Percentiles rank a stretch among this genome's conserved stretches.
phyloP scores from a whole-genome alignment of 192 early-diverging fungal genomes.

The Pecoramyces ruminantium region DNA sequence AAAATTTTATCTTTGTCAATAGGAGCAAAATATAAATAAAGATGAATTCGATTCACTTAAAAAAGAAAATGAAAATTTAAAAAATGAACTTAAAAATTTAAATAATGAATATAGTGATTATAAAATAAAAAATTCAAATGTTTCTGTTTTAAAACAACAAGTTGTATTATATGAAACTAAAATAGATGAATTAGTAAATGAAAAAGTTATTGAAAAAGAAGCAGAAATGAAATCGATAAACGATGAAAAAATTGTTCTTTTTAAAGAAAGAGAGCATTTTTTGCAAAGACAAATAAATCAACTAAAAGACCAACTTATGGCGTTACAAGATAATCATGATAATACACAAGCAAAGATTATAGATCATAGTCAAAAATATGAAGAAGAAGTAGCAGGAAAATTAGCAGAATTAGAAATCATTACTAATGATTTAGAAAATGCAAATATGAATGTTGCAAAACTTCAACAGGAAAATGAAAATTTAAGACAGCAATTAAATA shows the following conservation, averaged over 20 bases:
- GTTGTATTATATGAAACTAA: conserved; percentile 37
- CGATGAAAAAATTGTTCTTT: conserved; percentile 62
- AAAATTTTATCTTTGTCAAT: too few species aligned
- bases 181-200: conserved; percentile 49
- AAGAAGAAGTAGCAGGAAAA: conserved; percentile 62
- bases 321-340: conserved; percentile 50
- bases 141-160: conserved; percentile 27
- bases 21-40: not conserved
- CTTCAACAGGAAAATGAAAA: conserved; percentile 15
- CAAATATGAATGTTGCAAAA: conserved; percentile 47
- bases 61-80: conserved; percentile 60
- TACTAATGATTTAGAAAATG: conserved; percentile 64
- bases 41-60: conserved; percentile 36
- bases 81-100: conserved; percentile 76
- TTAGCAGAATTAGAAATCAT: conserved; percentile 82
- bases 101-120: conserved; percentile 68
- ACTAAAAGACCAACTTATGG: conserved; percentile 51
- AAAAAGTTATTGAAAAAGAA: conserved; percentile 51
- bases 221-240: conserved; percentile 50
- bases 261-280: conserved; percentile 69
- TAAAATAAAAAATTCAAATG: conserved; percentile 22
- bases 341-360: conserved; percentile 49
- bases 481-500: conserved; percentile 4
- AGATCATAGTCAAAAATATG: conserved; percentile 44
- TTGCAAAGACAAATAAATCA: conserved; percentile 68